phyloP scores from a whole-genome alignment of 768 basidiomycete species.

The Hypsizygus marmoreus region DNA sequence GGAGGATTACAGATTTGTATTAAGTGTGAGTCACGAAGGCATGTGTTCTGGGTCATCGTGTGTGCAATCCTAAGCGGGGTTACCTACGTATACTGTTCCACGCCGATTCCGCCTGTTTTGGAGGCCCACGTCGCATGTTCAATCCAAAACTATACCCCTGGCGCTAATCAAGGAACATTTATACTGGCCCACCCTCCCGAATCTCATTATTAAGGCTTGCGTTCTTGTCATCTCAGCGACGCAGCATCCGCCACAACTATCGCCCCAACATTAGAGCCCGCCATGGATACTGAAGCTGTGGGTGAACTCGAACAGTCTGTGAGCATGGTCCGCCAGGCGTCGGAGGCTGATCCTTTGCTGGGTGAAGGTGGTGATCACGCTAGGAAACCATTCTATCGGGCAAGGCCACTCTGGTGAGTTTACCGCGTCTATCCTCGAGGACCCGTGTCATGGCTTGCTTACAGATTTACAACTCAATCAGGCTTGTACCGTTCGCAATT shows the following conservation, averaged over 20 bases:
- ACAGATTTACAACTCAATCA: slow-evolving; percentile 24
- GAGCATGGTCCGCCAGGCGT: slow-evolving; percentile 11
- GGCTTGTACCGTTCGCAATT: slow-evolving; percentile 81
- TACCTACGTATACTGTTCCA: background rate
- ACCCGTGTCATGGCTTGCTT: slow-evolving; percentile 1
- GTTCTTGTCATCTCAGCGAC: slow-evolving; percentile 13
- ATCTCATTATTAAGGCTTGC: slow-evolving; percentile 7
- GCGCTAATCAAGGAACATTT: background rate
- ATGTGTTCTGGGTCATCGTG: too few relatives aligned
- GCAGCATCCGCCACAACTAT: slow-evolving; percentile 1
- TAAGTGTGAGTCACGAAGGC: too few relatives aligned
- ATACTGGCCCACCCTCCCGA: background rate
- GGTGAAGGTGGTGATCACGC: slow-evolving; percentile 9
- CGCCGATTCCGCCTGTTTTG: slow-evolving; percentile 2
- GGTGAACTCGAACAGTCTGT: slow-evolving; percentile 17
- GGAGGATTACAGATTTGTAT: too few relatives aligned
- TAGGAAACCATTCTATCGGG: slow-evolving; percentile 54
- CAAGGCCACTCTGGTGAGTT: slow-evolving; percentile 51
- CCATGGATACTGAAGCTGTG: slow-evolving; percentile 20
- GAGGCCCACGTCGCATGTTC: slow-evolving; percentile 4
- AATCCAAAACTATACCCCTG: background rate
- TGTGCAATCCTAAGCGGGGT: too few relatives aligned
- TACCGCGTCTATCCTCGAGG: background rate
- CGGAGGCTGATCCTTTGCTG: slow-evolving; percentile 24
- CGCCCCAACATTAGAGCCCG: background rate